Evolutionary conservation across 2,329 filamentous ascomycete species (phyloP).

Genomic region (Chaetomium globosum): DNA sequence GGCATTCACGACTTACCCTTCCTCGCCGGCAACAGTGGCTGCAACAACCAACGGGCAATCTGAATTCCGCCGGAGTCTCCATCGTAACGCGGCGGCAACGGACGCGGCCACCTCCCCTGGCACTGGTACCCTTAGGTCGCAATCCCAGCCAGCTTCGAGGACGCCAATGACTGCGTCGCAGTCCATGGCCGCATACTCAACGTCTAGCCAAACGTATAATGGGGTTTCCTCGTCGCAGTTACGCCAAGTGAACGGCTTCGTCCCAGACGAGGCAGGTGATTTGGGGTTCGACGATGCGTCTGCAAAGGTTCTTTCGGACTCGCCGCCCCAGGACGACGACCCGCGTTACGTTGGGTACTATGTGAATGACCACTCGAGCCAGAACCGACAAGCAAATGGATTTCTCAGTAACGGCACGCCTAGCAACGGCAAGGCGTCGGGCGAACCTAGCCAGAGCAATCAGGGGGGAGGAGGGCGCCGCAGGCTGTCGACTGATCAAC

Average conservation of each 20-base stretch:
- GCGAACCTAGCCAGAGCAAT: slow-evolving; percentile 49
- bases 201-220: slow-evolving; percentile 43
- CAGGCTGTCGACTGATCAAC: slow-evolving; percentile 57
- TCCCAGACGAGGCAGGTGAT: slow-evolving; percentile 55
- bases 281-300: slow-evolving; percentile 52
- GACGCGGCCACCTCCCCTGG: slow-evolving; percentile 53
- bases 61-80: slow-evolving; percentile 61
- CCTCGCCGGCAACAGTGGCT: slow-evolving; percentile 54
- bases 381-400: slow-evolving; percentile 37
- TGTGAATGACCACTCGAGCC: slow-evolving; percentile 41
- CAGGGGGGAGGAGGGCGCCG: slow-evolving; percentile 44
- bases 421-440: slow-evolving; percentile 51
- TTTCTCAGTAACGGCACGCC: slow-evolving; percentile 46
- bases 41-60: slow-evolving; percentile 43
- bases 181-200: slow-evolving; percentile 39
- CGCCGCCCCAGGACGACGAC: slow-evolving; percentile 54
- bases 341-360: slow-evolving; percentile 46
- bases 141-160: slow-evolving; percentile 66
- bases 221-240: slow-evolving; percentile 44
- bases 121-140: slow-evolving; percentile 62
- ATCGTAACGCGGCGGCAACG: slow-evolving; percentile 55
- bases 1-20: slow-evolving; percentile 58
- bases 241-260: slow-evolving; percentile 56
- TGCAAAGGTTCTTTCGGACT: slow-evolving; percentile 47
- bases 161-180: slow-evolving; percentile 43